Evolutionary conservation across 768 basidiomycete genomes (phyloP).

Genomic region (Jaapia argillacea): DNA sequence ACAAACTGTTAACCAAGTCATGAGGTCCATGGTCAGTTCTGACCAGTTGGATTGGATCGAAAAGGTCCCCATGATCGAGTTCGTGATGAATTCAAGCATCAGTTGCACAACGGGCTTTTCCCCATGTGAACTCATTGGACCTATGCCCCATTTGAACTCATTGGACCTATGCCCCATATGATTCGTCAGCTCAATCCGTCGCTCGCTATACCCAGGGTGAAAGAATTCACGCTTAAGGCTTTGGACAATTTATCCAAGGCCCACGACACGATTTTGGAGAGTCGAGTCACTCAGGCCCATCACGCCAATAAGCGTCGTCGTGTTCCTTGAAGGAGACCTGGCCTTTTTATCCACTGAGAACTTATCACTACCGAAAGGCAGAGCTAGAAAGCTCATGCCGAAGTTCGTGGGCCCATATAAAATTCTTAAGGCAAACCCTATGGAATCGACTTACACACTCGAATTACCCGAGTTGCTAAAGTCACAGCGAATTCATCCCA

Average conservation of each 20-base stretch:
- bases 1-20: conserved; percentile 20
- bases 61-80: conserved; percentile 8
- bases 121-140: conserved; percentile 8
- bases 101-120: conserved; percentile 8
- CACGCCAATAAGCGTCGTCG: conserved; percentile 4
- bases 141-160: conserved; percentile 2
- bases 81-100: conserved; percentile 13
- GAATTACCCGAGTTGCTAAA: conserved; percentile 18
- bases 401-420: conserved; percentile 29
- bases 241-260: not conserved
- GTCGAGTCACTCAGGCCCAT: not conserved
- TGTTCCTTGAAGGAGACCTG: conserved; percentile 12
- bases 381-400: conserved; percentile 24
- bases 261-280: conserved; percentile 11
- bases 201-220: not conserved
- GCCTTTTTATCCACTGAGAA: conserved; percentile 29
- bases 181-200: not conserved
- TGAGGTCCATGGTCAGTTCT: conserved; percentile 12
- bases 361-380: conserved; percentile 21
- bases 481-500: conserved; percentile 18
- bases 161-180: not conserved
- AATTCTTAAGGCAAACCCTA: conserved; percentile 11
- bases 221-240: conserved; percentile 1
- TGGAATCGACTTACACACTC: conserved; percentile 19
- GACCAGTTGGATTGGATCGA: conserved; percentile 18